Conservation (phyloP, 257 asterid genomes). For the Cynanchum wilfordii region DNA sequence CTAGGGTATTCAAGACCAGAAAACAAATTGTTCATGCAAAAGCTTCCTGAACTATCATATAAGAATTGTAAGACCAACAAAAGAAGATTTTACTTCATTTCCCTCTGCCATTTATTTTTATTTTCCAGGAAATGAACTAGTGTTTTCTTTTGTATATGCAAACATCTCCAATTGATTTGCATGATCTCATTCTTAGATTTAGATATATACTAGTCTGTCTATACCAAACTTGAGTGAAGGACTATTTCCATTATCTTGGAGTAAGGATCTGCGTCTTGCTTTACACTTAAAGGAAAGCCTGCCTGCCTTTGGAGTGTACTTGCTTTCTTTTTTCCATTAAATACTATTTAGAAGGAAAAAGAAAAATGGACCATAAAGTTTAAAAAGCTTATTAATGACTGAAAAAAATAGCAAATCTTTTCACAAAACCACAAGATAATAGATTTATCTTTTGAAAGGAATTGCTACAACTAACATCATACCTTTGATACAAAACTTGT, state of each 20-base stretch:
- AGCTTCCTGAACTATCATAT: not conserved
- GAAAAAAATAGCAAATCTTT: not conserved
- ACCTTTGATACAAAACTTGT: not conserved
- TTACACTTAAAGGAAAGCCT: not conserved
- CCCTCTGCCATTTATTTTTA: not conserved
- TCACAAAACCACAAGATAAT: not conserved
- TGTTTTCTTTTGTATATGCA: not conserved
- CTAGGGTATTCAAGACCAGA: not conserved
- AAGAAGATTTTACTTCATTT: not conserved
- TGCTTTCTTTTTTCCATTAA: not conserved
- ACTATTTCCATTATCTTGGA: not conserved
- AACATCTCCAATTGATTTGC: not conserved
- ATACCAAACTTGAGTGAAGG: not conserved
- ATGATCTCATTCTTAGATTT: not conserved
- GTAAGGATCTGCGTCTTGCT: not conserved
- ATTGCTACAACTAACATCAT: not conserved
- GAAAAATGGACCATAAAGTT: not conserved
- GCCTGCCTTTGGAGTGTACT: not conserved
- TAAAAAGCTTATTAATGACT: not conserved
- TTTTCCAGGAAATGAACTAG: not conserved
- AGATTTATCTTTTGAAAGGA: not conserved
- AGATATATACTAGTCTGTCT: not conserved
- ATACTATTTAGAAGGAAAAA: not conserved
- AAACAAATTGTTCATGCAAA: not conserved
- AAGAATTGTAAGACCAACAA: not conserved